phyloP scores from a whole-genome alignment of 2,329 filamentous ascomycete genomes.

The Fusarium newnesense region DNA sequence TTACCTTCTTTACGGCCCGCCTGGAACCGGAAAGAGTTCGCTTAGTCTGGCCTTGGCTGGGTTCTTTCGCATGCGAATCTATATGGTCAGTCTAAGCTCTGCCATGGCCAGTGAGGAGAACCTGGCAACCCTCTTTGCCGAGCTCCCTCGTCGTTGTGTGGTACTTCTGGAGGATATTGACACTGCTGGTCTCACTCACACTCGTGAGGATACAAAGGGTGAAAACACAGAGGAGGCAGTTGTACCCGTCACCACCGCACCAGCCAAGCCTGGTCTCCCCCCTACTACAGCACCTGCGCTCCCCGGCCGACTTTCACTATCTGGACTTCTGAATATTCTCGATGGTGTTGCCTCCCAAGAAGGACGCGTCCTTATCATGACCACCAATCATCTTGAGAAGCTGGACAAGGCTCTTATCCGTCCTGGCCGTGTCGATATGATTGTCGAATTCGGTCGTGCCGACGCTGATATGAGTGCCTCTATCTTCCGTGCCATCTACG shows the following conservation, averaged over 20 bases:
- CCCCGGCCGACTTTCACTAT: slow-evolving; percentile 69
- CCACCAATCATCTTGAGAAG: slow-evolving; percentile 71
- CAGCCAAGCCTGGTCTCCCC: slow-evolving; percentile 13
- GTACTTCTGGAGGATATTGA: slow-evolving; percentile 83
- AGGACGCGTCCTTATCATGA: slow-evolving; percentile 72
- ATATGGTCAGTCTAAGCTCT: slow-evolving; percentile 76
- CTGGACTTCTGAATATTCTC: slow-evolving; percentile 82
- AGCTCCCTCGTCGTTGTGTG: slow-evolving; percentile 75
- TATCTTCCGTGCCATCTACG: slow-evolving; percentile 69
- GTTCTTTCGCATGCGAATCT: slow-evolving; percentile 75
- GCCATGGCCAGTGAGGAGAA: slow-evolving; percentile 71
- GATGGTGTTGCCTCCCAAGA: slow-evolving; percentile 77
- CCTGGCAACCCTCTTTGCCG: slow-evolving; percentile 70
- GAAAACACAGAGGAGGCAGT: slow-evolving; percentile 36
- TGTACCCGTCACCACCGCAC: slow-evolving; percentile 10
- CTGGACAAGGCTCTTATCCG: slow-evolving; percentile 71
- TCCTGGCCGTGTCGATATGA: slow-evolving; percentile 70
- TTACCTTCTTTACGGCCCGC: slow-evolving; percentile 83
- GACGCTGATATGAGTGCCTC: slow-evolving; percentile 62
- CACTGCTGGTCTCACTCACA: slow-evolving; percentile 74
- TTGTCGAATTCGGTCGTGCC: slow-evolving; percentile 65
- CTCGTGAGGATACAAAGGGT: slow-evolving; percentile 54
- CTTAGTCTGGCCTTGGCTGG: slow-evolving; percentile 77
- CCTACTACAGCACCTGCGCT: slow-evolving; percentile 6
- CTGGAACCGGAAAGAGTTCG: slow-evolving; percentile 82